phyloP scores from a whole-genome alignment of 1,284 basidiomycete genomes.

The Gymnopus androsaceus region DNA sequence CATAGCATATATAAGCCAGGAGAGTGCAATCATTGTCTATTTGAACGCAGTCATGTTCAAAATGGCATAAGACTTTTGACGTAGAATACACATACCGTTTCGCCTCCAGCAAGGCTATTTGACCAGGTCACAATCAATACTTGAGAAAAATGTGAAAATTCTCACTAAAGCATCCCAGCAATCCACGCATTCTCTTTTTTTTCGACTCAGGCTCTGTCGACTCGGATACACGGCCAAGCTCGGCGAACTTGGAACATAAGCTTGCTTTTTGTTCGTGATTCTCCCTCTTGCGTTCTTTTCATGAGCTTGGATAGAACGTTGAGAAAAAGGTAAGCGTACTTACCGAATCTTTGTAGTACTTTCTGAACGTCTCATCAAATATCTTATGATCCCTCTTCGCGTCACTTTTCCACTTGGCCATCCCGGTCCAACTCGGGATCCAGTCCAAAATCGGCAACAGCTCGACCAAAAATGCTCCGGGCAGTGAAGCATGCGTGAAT shows the following conservation, averaged over 20 bases:
- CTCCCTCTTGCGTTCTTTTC: not conserved
- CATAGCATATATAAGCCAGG: constrained; percentile 9
- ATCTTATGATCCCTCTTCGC: not conserved
- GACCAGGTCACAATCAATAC: not conserved
- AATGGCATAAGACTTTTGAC: not conserved
- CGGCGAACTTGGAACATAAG: no score
- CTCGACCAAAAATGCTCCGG: constrained; percentile 11
- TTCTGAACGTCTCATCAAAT: not conserved
- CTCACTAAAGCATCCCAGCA: constrained; percentile 4
- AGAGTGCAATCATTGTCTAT: constrained; percentile 7
- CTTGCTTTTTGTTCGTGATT: constrained; percentile 3
- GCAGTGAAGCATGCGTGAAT: constrained; percentile 1
- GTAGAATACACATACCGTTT: not conserved
- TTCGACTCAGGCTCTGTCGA: not conserved
- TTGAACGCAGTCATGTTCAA: no score
- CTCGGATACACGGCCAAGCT: not conserved
- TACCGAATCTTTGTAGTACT: constrained; percentile 4
- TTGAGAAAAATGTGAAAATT: no score
- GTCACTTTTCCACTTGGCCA: constrained; percentile 13
- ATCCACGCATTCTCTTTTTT: constrained; percentile 10
- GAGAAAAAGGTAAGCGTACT: not conserved
- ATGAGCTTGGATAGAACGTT: not conserved
- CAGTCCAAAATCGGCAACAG: constrained; percentile 9
- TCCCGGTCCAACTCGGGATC: not conserved
- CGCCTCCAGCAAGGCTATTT: constrained; percentile 2